phyloP scores from a whole-genome alignment of 768 basidiomycete species.

The Lactifluus echinatus region DNA sequence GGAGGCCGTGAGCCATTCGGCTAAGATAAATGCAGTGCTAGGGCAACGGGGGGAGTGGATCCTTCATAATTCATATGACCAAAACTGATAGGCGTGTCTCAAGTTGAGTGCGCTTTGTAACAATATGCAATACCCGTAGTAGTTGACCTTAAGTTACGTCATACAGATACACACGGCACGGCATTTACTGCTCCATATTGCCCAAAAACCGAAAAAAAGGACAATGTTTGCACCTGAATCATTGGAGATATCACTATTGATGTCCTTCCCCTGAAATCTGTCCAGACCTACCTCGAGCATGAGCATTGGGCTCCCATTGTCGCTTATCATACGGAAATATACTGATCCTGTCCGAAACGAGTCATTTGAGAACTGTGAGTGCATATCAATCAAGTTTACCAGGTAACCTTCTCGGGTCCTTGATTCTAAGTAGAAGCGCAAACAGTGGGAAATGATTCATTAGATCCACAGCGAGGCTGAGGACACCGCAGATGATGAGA shows the following conservation, averaged over 20 bases:
- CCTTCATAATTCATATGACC: too few relatives aligned
- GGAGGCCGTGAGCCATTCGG: too few relatives aligned
- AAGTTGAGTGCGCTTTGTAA: too few relatives aligned
- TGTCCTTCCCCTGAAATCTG: background rate
- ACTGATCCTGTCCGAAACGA: background rate
- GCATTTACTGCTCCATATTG: background rate
- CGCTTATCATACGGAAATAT: slow-evolving; percentile 8
- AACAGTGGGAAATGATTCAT: slow-evolving; percentile 94
- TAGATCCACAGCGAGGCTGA: slow-evolving; percentile 63
- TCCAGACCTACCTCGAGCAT: slow-evolving; percentile 11
- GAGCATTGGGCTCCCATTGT: background rate
- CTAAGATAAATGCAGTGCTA: too few relatives aligned
- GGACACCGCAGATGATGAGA: slow-evolving; percentile 48
- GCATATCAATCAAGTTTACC: slow-evolving; percentile 35
- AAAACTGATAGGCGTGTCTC: too few relatives aligned
- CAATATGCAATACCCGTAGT: too few relatives aligned
- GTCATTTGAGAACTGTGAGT: background rate
- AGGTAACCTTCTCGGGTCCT: slow-evolving; percentile 78
- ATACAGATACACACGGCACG: too few relatives aligned
- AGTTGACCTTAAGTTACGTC: too few relatives aligned
- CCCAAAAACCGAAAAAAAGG: slow-evolving; percentile 2
- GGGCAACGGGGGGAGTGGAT: too few relatives aligned
- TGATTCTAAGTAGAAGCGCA: slow-evolving; percentile 70
- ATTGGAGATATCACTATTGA: too few relatives aligned
- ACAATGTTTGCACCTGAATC: slow-evolving; percentile 7